These are phyloP conservation scores for Hypoxylon sp. DNA, from an alignment of 2,329 filamentous ascomycete species.

Conservation along the genomic window DNA sequence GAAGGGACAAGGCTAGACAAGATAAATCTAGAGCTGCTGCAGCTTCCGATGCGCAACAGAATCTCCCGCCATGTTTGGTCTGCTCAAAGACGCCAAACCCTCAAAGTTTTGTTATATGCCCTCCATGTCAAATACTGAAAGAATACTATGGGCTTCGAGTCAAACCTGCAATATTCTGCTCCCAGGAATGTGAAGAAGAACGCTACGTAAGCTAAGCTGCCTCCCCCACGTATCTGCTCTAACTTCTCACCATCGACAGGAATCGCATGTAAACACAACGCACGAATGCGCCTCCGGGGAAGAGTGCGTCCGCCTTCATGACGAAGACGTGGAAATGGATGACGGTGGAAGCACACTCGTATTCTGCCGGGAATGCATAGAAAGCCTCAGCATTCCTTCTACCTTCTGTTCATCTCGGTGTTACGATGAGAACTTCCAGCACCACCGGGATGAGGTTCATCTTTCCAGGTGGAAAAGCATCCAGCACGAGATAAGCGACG, in stretches of 20 bases:
- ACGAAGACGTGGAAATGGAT: conserved; percentile 53
- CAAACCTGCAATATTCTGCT: conserved; percentile 56
- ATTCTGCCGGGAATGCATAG: conserved; percentile 54
- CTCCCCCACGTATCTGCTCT: neutral
- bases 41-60: conserved; percentile 45
- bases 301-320: conserved; percentile 51
- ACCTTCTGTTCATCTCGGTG: conserved; percentile 56
- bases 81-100: conserved; percentile 50
- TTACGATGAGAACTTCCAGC: conserved; percentile 52
- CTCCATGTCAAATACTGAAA: conserved; percentile 55
- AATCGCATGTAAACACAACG: conserved; percentile 49
- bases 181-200: conserved; percentile 51
- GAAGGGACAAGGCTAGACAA: conserved; percentile 48
- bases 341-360: conserved; percentile 46
- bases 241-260: conserved; percentile 47
- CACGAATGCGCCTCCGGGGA: conserved; percentile 55
- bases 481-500: conserved; percentile 41
- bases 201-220: conserved; percentile 51
- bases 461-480: conserved; percentile 41
- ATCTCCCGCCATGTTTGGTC: conserved; percentile 52
- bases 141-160: conserved; percentile 49
- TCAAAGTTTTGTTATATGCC: conserved; percentile 53
- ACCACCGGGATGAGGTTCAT: conserved; percentile 51
- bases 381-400: conserved; percentile 47
- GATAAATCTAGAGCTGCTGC: conserved; percentile 51